Percentiles rank a stretch among this genome's conserved stretches.
These are phyloP conservation scores for Citrus glauca DNA, from an alignment of 345 rosid species.

Conservation along the genomic window DNA sequence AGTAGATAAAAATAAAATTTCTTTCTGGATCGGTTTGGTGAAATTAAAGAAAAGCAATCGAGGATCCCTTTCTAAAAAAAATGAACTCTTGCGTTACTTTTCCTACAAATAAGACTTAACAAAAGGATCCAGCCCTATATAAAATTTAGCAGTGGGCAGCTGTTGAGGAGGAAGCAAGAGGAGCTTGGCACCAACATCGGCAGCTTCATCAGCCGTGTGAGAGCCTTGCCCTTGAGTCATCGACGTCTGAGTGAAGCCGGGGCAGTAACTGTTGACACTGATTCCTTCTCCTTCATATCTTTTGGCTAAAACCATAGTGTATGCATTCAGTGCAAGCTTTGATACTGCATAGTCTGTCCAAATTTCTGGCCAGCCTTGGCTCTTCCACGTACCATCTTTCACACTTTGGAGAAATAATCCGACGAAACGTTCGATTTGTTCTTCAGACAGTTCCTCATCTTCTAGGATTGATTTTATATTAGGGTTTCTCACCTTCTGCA, in stretches of 20 bases:
- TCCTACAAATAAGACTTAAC: conserved; percentile 32
- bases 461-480: conserved; percentile 35
- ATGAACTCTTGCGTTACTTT: neutral
- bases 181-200: conserved; percentile 31
- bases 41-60: neutral
- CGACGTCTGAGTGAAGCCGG: conserved; percentile 80
- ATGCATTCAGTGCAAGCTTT: conserved; percentile 77
- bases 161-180: conserved; percentile 51
- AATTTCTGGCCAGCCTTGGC: conserved; percentile 68
- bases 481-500: conserved; percentile 73
- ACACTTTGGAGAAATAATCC: conserved; percentile 45
- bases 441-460: conserved; percentile 35
- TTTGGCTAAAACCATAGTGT: conserved; percentile 58
- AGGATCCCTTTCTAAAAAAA: neutral
- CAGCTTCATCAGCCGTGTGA: conserved; percentile 61
- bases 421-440: conserved; percentile 46
- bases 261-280: conserved; percentile 72
- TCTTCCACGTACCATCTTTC: conserved; percentile 58
- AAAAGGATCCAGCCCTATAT: conserved; percentile 30
- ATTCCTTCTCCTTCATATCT: conserved; percentile 27
- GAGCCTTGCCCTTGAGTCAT: conserved; percentile 77
- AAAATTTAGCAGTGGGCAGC: conserved; percentile 53
- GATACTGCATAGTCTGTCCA: conserved; percentile 92
- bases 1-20: no score
- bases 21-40: neutral